Evolutionary conservation across 192 early-diverging fungal genomes (phyloP), one percentile per base, ranked within the genome.

Genomic region (Umbelopsis sp.): DNA sequence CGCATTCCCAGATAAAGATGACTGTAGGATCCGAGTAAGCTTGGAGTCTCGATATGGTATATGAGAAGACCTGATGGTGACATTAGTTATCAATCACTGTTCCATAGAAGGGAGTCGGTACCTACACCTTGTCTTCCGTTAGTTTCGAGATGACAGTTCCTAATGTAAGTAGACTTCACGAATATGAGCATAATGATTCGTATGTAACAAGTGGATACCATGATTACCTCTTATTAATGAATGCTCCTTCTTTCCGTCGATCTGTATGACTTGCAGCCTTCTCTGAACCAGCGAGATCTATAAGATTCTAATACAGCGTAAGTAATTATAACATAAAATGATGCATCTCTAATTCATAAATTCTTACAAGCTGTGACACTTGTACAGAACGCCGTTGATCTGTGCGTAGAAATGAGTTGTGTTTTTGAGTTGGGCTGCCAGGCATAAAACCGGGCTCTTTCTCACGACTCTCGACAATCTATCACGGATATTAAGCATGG

Each of bases 21-120:
- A 86, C 77, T 98, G 96, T 22, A 99, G 76, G 26, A 99, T 94
- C 24, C 97, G 84, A 2, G 97, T 99, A 47, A 99, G 77, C 71
- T 98, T 98, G 0, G 96, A 98, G 75, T 99, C 97, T 38, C 97
- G 92, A 80, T 93, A 99, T 1, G 97, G 97, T 56, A 99, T 94
- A 80, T 98, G 97, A 1, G 86, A 87, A 24, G 77, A 75, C 66
- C 45, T 51, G 38, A 62, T 32, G 32, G 5, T 41, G 7, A 62
- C 1, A 52, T 41, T 44, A 72, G 65, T 45, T 36, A 22, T 50
- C 45, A 66, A 17, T 38, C 24, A 8, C 10, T 4, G 14, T 21
- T 20, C 7, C 11, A 31, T 14, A 26, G 43, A 26, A 20, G 2
- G 29, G n/a, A 2, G 10, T 69, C 3, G 21, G 24, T 25, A 32